These are phyloP conservation scores for Ustilago crameri DNA, from an alignment of 1,284 basidiomycete species.

Conservation along the genomic window DNA sequence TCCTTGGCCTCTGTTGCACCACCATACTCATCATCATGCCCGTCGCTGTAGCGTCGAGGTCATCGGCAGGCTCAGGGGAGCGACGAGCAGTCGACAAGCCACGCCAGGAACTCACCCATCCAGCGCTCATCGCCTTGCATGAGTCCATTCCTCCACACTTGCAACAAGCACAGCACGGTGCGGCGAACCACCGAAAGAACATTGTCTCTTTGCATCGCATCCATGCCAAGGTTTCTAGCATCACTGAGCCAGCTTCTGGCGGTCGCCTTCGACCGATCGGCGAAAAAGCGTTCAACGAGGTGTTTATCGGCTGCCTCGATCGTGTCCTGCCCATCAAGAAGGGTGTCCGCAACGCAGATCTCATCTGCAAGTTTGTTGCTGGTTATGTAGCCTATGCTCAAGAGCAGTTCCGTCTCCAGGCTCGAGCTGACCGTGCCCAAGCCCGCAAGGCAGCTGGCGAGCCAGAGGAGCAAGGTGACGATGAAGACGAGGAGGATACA, in stretches of 20 bases:
- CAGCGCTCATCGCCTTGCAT: constrained; percentile 26
- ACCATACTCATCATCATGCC: constrained; percentile 25
- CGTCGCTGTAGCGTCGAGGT: constrained; percentile 43
- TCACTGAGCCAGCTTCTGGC: constrained; percentile 71
- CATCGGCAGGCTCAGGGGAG: constrained; percentile 20
- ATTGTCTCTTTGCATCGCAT: constrained; percentile 85
- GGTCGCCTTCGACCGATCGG: constrained; percentile 71
- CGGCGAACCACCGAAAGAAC: constrained; percentile 92
- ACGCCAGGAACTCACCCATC: constrained; percentile 28
- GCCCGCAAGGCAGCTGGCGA: constrained; percentile 16
- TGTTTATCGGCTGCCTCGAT: constrained; percentile 73
- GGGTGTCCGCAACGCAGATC: constrained; percentile 81
- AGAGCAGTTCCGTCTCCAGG: constrained; percentile 52
- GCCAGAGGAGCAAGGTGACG: constrained; percentile 68
- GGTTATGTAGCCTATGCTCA: constrained; percentile 77
- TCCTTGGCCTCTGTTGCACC: too few relatives aligned
- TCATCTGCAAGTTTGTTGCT: constrained; percentile 85
- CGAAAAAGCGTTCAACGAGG: constrained; percentile 82
- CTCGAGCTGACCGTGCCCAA: constrained; percentile 32
- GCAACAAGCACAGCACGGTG: constrained; percentile 82
- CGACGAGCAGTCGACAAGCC: constrained; percentile 27
- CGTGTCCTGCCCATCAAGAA: constrained; percentile 84
- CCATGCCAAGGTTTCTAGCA: constrained; percentile 76
- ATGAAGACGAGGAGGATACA: constrained; percentile 78
- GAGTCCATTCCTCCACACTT: constrained; percentile 70